Evolutionary conservation across 2,329 filamentous ascomycete genomes (phyloP).

Genomic region (Aspergillus sergii): DNA sequence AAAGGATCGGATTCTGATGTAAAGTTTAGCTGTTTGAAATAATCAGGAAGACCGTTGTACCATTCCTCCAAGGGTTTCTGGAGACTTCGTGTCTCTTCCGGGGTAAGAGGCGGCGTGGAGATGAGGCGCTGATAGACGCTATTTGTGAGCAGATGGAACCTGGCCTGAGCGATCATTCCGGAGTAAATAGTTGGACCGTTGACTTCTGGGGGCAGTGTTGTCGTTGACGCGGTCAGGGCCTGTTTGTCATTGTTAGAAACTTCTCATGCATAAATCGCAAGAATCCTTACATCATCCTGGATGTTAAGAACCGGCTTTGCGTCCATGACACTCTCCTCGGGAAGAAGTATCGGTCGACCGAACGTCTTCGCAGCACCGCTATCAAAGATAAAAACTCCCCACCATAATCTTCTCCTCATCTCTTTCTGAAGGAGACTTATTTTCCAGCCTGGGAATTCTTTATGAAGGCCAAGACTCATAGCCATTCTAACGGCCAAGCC

Average conservation of each 20-base stretch:
- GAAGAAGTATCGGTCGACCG: constrained; percentile 51
- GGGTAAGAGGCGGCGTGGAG: constrained; percentile 43
- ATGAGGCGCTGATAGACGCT: constrained; percentile 49
- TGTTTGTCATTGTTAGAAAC: constrained; percentile 14
- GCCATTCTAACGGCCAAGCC: constrained; percentile 54
- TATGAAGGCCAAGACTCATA: constrained; percentile 54
- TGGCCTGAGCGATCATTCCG: constrained; percentile 45
- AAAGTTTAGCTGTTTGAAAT: constrained; percentile 40
- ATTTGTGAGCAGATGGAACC: constrained; percentile 48
- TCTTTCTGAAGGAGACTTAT: constrained; percentile 47
- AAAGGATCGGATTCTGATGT: constrained; percentile 38
- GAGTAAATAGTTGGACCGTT: constrained; percentile 47
- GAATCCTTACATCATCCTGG: constrained; percentile 39
- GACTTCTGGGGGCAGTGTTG: constrained; percentile 39
- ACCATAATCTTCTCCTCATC: constrained; percentile 45
- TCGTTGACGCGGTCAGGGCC: constrained; percentile 41
- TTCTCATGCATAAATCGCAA: background rate
- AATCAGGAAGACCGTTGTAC: constrained; percentile 44
- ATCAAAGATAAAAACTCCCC: constrained; percentile 51
- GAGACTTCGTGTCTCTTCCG: constrained; percentile 44
- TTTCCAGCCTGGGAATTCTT: constrained; percentile 52
- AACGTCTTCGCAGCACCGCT: constrained; percentile 56
- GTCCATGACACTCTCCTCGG: constrained; percentile 48
- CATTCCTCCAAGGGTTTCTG: constrained; percentile 48
- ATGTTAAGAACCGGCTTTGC: constrained; percentile 49